Base-by-base conservation (phyloP, 2,329 filamentous ascomycete genomes). In the Karstenula rhodostoma region DNA sequence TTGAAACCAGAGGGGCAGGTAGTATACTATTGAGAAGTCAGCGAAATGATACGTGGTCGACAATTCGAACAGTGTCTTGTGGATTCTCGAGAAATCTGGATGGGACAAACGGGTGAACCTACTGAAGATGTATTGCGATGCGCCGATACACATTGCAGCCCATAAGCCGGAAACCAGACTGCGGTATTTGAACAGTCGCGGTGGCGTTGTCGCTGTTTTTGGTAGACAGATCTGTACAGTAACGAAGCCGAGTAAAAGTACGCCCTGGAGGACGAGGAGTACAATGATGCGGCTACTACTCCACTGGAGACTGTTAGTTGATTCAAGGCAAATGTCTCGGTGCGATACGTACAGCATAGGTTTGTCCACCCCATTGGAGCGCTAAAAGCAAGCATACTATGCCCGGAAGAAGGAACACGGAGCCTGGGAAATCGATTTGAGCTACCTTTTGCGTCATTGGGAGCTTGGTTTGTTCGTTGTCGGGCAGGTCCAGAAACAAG, bases 211-310 rank as follows among this genome's bases (percentile, higher is more conserved):
- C 6, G 68, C 68, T 10, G 54, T 64, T 19, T 63, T 59, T 5
- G 58, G 57, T 1, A 25, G 53, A 22, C 46, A 51, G 8, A 66
- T 57, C 42, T 71, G 67, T 13, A 61, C 66, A 5, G 66, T 62
- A 33, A 81, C 60, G 63, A 85, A 86, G 4, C 59, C 66, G 40
- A 79, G 58, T 27, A 83, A 57, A 3, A 84, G 71, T n/a, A 81
- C 62, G 10, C 62, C 68, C 7, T 74, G 75, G 4, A 83, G 61
- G 42, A 74, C 69, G 43, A 82, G 63, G 59, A 84, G 72, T 0
- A 75, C 78, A 25, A 85, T 79, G 51, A 85, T 76, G 10, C 78
- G 75, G 0, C 73, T 73, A 51, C 76, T 75, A 47, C 67, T 74
- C 82, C 81, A 84, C 15, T 58, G 9, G 22, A 40, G 64, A 5